Conservation (phyloP, 495 filamentous ascomycete species). For the Aspergillus ostianus region DNA sequence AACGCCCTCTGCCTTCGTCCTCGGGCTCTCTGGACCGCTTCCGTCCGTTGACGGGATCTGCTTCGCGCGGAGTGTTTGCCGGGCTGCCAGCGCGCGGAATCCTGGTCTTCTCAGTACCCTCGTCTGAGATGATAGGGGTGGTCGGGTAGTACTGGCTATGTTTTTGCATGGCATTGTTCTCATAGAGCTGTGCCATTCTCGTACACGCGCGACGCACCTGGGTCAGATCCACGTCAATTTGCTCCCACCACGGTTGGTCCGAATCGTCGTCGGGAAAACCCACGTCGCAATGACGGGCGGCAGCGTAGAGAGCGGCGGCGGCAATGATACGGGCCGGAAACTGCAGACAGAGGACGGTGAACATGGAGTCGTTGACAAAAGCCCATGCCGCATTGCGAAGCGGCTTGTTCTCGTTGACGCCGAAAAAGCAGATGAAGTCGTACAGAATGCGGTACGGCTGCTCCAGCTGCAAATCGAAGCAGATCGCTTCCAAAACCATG, state of each 20-base stretch:
- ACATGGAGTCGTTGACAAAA: constrained; percentile 84
- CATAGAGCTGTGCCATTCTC: constrained; percentile 72
- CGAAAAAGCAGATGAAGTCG: constrained; percentile 68
- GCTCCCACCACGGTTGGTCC: constrained; percentile 86
- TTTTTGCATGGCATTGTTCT: constrained; percentile 57
- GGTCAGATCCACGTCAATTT: constrained; percentile 59
- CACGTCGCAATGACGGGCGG: constrained; percentile 64
- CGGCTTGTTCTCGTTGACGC: constrained; percentile 66
- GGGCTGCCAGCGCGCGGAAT: constrained; percentile 29
- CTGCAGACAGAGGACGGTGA: constrained; percentile 82
- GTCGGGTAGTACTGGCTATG: constrained; percentile 44
- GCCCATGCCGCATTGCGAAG: constrained; percentile 85
- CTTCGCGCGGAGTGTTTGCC: constrained; percentile 22
- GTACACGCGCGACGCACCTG: constrained; percentile 65
- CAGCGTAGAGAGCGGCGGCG: constrained; percentile 82
- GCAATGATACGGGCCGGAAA: constrained; percentile 77
- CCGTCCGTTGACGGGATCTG: constrained; percentile 28
- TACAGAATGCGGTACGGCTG: constrained; percentile 79
- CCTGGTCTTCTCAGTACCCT: constrained; percentile 33
- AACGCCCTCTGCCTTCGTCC: constrained; percentile 16
- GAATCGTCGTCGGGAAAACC: constrained; percentile 68
- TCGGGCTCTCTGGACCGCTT: constrained; percentile 49
- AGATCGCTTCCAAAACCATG: constrained; percentile 82
- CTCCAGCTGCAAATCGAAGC: constrained; percentile 89
- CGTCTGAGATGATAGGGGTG: constrained; percentile 31